These are phyloP conservation scores for Lagenidium sp. DNA, from an alignment of 352 stramenopile species.

Conservation along the genomic window DNA sequence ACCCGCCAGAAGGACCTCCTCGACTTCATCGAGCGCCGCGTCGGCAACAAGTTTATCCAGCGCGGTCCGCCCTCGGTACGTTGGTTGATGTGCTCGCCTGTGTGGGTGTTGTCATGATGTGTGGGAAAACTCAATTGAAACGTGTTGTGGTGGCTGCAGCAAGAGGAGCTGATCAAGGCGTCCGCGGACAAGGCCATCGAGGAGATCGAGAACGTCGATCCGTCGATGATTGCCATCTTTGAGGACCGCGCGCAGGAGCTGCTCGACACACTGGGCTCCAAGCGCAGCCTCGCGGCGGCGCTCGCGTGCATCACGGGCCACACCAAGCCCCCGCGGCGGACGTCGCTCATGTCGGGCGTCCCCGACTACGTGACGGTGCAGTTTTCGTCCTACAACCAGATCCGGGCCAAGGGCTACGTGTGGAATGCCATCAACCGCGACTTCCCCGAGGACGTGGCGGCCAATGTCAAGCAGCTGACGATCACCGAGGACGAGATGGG, in stretches of 20 bases:
- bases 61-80: slow-evolving; percentile 58
- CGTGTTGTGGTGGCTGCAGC: too few relatives aligned
- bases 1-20: slow-evolving; percentile 67
- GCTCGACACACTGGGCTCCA: slow-evolving; percentile 44
- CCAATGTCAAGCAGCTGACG: slow-evolving; percentile 86
- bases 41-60: slow-evolving; percentile 88
- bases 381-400: slow-evolving; percentile 77
- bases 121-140: too few relatives aligned
- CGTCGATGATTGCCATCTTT: slow-evolving; percentile 68
- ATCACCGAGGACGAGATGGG: slow-evolving; percentile 83
- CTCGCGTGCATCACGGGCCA: slow-evolving; percentile 89
- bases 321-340: slow-evolving; percentile 63
- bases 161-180: slow-evolving; percentile 84
- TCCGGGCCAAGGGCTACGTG: slow-evolving; percentile 86
- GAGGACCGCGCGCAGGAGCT: slow-evolving; percentile 57
- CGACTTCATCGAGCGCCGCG: slow-evolving; percentile 78
- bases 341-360: slow-evolving; percentile 85
- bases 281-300: slow-evolving; percentile 66
- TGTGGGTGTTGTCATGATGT: slow-evolving; percentile 3
- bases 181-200: slow-evolving; percentile 76
- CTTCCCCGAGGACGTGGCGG: slow-evolving; percentile 62
- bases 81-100: slow-evolving; percentile 1
- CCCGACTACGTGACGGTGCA: slow-evolving; percentile 86
- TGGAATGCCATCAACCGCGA: slow-evolving; percentile 89
- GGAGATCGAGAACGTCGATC: slow-evolving; percentile 77